These are phyloP conservation scores for Claviceps arundinis DNA, from an alignment of 2,329 filamentous ascomycete species.

Conservation along the genomic window DNA sequence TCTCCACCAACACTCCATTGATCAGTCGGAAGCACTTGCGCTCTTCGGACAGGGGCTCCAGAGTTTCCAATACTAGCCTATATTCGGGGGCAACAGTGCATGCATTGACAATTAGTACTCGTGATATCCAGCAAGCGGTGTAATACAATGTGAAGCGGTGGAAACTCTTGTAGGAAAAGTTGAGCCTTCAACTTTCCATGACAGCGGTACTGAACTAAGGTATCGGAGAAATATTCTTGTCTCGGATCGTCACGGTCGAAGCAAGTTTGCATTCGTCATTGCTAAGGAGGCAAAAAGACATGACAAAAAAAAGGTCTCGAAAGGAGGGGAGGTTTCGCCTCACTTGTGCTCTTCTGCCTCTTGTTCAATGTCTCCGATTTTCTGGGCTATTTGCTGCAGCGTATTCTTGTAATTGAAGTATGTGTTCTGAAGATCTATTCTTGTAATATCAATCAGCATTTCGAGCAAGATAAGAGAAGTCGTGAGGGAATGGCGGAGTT, in stretches of 20 bases:
- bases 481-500: background rate
- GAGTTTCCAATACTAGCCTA: conserved; percentile 87
- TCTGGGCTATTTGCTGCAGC: conserved; percentile 84
- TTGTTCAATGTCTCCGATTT: conserved; percentile 95
- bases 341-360: conserved; percentile 97
- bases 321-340: background rate
- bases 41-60: conserved; percentile 67
- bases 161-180: too few species aligned
- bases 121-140: background rate
- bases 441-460: background rate
- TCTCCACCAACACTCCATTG: conserved; percentile 89
- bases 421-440: conserved; percentile 61
- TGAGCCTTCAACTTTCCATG: too few species aligned
- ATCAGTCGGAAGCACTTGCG: conserved; percentile 99
- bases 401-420: conserved; percentile 67
- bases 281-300: background rate
- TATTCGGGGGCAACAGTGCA: background rate
- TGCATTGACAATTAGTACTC: background rate
- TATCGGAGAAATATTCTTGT: too few species aligned
- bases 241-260: background rate
- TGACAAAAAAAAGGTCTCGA: background rate
- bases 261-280: background rate
- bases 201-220: too few species aligned
- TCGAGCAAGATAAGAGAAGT: background rate
- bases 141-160: background rate